Evolutionary conservation across 129 eudicot genomes (phyloP), one percentile per base, ranked within the genome.

Genomic region (Helianthus tuberosus): DNA sequence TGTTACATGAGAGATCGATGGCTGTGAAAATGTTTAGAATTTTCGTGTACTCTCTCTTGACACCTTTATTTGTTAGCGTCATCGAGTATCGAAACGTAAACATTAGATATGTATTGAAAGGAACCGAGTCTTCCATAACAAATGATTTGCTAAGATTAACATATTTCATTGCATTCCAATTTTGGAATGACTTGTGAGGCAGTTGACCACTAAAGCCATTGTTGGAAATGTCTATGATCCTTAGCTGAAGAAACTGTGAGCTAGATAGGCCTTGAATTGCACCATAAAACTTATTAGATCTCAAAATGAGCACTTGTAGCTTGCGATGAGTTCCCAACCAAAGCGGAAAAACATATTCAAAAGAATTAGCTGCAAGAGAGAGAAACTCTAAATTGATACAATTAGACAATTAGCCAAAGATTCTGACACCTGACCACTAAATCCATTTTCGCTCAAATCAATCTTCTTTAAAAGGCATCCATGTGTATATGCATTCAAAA

Each of bases 1-100:
- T 73, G 71, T 84, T 84, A 25, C 46, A 62, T 32, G 88, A 84
- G 29, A 84, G 58, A 64, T 84, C 85, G 6, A 84, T 66, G 3
- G 59, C 44, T 20, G 59, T 36, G 15, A 80, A 67, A 6, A 67
- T 44, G 6, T 8, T 61, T 1, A 75, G n/a, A 36, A 80, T 72
- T 41, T 27, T 75, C 16, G 0, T 36, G 10, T 54, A 52, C 11
- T 66, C 64, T 61, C 20, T 59, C 16, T 61, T 59, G 15, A 38
- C 51, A 41, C 80, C 80, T 75, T 80, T 80, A 51, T 36, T 68
- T 16, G 57, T 23, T 13, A 80, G n/a, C 1, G 66, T 61, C 27
- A 69, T 62, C 2, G 29, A n/a, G n/a, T n/a, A n/a, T n/a, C n/a
- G n/a, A n/a, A n/a, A n/a, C n/a, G n/a, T n/a, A n/a, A n/a, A n/a